Percentiles rank a stretch among this genome's conserved stretches.
phyloP scores from a whole-genome alignment of 345 rosid genomes.

The Salix udensis region DNA sequence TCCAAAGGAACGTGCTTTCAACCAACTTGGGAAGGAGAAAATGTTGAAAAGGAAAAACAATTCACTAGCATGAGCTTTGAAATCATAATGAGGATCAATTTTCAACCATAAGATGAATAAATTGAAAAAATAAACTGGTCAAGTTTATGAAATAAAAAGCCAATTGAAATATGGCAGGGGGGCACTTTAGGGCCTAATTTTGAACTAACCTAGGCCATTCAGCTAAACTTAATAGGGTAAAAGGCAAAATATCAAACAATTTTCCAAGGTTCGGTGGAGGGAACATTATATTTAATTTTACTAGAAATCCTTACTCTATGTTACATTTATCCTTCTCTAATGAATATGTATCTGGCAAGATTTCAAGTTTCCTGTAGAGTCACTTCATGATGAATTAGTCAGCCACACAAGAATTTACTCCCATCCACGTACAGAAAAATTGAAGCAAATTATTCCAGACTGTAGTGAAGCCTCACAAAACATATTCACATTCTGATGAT shows the following conservation, averaged over 20 bases:
- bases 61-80: conserved; percentile 1
- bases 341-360: background rate
- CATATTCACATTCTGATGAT: background rate
- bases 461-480: background rate
- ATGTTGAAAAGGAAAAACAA: conserved; percentile 6
- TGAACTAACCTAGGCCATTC: background rate
- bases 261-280: background rate
- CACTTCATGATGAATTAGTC: background rate
- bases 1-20: conserved; percentile 64
- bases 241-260: background rate
- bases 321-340: background rate
- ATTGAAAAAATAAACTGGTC: background rate
- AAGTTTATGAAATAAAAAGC: background rate
- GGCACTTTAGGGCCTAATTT: background rate
- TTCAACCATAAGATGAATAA: background rate
- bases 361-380: background rate
- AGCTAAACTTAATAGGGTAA: background rate
- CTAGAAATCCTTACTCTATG: background rate
- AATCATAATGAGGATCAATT: background rate
- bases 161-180: background rate
- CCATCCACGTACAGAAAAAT: background rate
- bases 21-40: conserved; percentile 50
- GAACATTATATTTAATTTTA: background rate
- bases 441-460: background rate
- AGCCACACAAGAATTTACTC: background rate